Percentiles rank a stretch among this genome's conserved stretches.
Conservation (phyloP, 148 eudicot species). For the Gaultheria prostrata region DNA sequence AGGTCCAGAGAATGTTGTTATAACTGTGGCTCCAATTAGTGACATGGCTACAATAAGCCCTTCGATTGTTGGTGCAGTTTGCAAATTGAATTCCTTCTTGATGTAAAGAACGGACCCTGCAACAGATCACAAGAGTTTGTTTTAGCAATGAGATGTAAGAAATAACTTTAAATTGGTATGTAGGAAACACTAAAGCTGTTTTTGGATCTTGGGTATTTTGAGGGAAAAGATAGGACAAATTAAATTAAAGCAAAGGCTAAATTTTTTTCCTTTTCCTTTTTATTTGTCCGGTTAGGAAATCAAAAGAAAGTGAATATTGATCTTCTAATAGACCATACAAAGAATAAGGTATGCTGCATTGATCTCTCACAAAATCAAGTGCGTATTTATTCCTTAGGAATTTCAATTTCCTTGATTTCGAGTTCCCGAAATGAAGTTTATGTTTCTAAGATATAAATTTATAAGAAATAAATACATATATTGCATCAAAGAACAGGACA, state of each 20-base stretch:
- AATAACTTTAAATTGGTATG: background rate
- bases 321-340: background rate
- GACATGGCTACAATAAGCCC: constrained; percentile 93
- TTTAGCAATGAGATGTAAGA: background rate
- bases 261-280: background rate
- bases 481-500: background rate
- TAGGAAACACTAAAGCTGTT: background rate
- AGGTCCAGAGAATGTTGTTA: constrained; percentile 88
- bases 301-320: background rate
- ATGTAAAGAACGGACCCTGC: constrained; percentile 85
- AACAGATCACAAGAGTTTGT: background rate
- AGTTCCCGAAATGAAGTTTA: background rate
- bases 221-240: background rate
- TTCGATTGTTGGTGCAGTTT: constrained; percentile 72
- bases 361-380: too few species aligned
- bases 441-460: too few species aligned
- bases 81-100: constrained; percentile 74
- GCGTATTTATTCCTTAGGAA: too few species aligned
- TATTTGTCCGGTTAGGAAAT: background rate
- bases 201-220: background rate
- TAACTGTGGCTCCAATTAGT: constrained; percentile 80
- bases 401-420: too few species aligned
- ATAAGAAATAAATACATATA: background rate
- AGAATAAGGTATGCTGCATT: background rate
- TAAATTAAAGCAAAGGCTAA: background rate